Evolutionary conservation across 225 moss, liverwort and hornwort species (phyloP).

Genomic region (Bryum argenteum): DNA sequence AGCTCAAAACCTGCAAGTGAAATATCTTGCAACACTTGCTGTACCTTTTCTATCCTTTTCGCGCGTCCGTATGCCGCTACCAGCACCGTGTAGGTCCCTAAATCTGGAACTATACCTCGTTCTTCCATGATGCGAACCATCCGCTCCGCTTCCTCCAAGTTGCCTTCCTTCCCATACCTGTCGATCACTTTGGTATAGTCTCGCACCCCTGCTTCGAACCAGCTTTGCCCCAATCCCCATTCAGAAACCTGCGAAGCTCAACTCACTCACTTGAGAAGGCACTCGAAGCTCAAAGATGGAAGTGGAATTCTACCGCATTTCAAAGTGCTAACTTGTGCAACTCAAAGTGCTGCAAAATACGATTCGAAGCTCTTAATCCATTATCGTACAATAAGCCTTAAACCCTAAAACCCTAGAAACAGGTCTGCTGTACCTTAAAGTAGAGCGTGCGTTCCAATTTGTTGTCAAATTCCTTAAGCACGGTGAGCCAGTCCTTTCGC

Average conservation of each 20-base stretch:
- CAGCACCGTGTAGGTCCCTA: conserved; percentile 66
- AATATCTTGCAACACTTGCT: conserved; percentile 55
- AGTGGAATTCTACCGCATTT: not conserved
- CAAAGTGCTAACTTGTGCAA: no score
- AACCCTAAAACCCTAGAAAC: not conserved
- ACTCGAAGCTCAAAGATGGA: not conserved
- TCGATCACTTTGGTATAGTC: conserved; percentile 89
- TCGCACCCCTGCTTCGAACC: conserved; percentile 74
- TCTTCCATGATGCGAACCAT: conserved; percentile 57
- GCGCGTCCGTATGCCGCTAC: conserved; percentile 73
- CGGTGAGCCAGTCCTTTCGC: conserved; percentile 75
- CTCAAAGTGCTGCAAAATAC: no score
- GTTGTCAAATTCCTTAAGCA: conserved; percentile 83
- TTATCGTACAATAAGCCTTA: no score
- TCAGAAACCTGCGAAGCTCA: conserved; percentile 65
- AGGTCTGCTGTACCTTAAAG: conserved; percentile 51
- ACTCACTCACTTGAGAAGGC: conserved; percentile 17
- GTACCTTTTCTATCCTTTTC: conserved; percentile 59
- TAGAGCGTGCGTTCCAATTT: conserved; percentile 53
- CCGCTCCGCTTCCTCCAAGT: conserved; percentile 63
- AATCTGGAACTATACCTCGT: conserved; percentile 45
- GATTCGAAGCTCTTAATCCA: no score
- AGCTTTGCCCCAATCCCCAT: conserved; percentile 72
- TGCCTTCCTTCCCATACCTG: conserved; percentile 73
- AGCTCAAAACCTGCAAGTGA: conserved; percentile 58